Conservation (phyloP, 1,284 basidiomycete genomes). For the Irpex lacteus region DNA sequence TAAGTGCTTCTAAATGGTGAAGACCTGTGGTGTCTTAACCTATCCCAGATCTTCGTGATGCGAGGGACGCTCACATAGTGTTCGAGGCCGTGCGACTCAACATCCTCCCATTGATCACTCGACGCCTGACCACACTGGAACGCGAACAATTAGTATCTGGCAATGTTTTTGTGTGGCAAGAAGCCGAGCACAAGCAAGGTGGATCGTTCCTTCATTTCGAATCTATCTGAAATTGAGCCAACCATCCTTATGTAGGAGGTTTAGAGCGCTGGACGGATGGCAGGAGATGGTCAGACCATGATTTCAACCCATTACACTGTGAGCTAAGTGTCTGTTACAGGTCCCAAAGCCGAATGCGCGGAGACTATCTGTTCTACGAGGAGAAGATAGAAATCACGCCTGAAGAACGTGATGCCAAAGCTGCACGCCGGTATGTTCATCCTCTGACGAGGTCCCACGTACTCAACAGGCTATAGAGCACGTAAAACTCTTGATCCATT, state of each 20-base stretch:
- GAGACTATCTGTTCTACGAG: constrained; percentile 76
- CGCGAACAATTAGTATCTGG: constrained; percentile 66
- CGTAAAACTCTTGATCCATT: constrained; percentile 60
- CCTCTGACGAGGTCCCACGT: constrained; percentile 5
- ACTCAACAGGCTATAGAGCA: constrained; percentile 39
- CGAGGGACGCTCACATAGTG: constrained; percentile 56
- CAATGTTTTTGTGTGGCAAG: constrained; percentile 81
- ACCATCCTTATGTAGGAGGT: constrained; percentile 39
- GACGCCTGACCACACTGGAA: constrained; percentile 63
- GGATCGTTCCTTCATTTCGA: not conserved
- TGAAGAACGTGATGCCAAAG: constrained; percentile 72
- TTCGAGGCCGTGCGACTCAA: constrained; percentile 73
- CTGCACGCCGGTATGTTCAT: constrained; percentile 55
- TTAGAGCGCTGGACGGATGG: constrained; percentile 78
- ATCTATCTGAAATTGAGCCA: not conserved
- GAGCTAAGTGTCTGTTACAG: constrained; percentile 31
- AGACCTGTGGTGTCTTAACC: not conserved
- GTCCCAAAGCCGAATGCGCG: constrained; percentile 81
- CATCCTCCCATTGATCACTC: constrained; percentile 65
- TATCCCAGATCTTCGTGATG: constrained; percentile 59
- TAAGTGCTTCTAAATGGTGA: constrained; percentile 13
- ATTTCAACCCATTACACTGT: constrained; percentile 5
- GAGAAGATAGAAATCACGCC: constrained; percentile 75
- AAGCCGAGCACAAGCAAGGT: constrained; percentile 66
- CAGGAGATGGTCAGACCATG: constrained; percentile 53